Evolutionary conservation across 2,329 filamentous ascomycete genomes (phyloP).

Genomic region (Aspergillus tubingensis): DNA sequence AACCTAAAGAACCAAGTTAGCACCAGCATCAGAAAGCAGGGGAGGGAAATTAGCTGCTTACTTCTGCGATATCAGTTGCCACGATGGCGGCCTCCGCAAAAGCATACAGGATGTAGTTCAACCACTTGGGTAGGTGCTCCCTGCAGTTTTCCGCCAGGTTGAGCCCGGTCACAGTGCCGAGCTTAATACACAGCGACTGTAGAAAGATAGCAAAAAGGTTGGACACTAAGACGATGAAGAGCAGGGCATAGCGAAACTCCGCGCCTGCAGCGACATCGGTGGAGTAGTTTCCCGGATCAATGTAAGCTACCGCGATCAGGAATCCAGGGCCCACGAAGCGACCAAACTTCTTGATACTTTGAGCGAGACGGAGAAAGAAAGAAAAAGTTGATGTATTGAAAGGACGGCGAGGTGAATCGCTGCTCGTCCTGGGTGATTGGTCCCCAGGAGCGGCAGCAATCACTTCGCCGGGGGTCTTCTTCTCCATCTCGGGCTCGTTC

Average conservation of each 20-base stretch:
- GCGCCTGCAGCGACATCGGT: slow-evolving; percentile 53
- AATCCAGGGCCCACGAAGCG: slow-evolving; percentile 52
- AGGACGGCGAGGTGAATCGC: slow-evolving; percentile 35
- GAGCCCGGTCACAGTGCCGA: slow-evolving; percentile 68
- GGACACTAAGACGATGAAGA: slow-evolving; percentile 52
- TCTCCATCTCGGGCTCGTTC: slow-evolving; percentile 25
- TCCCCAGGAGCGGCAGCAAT: slow-evolving; percentile 30
- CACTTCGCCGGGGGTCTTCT: slow-evolving; percentile 31
- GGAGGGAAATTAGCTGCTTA: slow-evolving; percentile 26
- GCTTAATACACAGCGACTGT: slow-evolving; percentile 57
- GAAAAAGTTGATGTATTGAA: slow-evolving; percentile 22
- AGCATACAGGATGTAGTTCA: slow-evolving; percentile 63
- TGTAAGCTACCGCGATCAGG: slow-evolving; percentile 52
- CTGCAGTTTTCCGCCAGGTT: slow-evolving; percentile 68
- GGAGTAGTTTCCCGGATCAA: slow-evolving; percentile 54
- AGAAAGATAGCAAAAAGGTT: slow-evolving; percentile 53
- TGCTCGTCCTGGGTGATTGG: slow-evolving; percentile 32
- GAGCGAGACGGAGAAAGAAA: slow-evolving; percentile 24
- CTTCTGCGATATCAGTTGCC: slow-evolving; percentile 70
- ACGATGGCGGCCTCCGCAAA: slow-evolving; percentile 69
- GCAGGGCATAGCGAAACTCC: slow-evolving; percentile 44
- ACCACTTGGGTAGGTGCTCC: slow-evolving; percentile 65
- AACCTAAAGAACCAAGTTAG: slow-evolving; percentile 41
- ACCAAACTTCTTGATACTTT: slow-evolving; percentile 42
- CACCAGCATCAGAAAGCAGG: not conserved